Base-by-base conservation (phyloP, 768 basidiomycete genomes). In the Leucocoprinus sp. region DNA sequence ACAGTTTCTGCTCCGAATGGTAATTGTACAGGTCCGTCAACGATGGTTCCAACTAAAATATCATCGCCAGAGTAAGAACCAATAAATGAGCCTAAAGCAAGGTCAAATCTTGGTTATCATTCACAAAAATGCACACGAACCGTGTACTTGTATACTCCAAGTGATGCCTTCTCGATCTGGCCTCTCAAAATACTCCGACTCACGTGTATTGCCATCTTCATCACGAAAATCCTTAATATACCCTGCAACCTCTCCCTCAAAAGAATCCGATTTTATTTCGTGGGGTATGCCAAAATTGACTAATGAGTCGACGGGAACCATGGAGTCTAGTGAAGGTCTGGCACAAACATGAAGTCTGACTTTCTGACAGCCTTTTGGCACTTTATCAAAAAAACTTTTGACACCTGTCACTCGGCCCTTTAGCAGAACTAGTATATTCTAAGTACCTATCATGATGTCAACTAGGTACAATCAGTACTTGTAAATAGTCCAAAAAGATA, bases 141-240 rank as follows among this genome's bases (percentile, higher is more conserved):
- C 92, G 75, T 81, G 83, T 22, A 91, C 80, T 54, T 92, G 89
- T 34, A 96, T 88, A 59, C 87, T 91, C 89, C 92, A 96, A 14
- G 91, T 93, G 37, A 87, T 72, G 5, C 80, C 81, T 46, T 74
- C 74, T 47, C 85, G 72, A 46, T 87, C 82, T 15, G 71, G 68
- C 38, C 77, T 66, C 12, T 70, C 68, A 55, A 95, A 95, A 61
- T 95, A 95, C 34, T 81, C 79, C 33, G 74, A 76, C 14, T 76
- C 67, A 34, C 71, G 63, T 1, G 67, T 65, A 5, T 54, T 57
- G 3, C 75, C 76, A 4, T 68, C 58, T 14, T 74, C 69, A 48
- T 80, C 77, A 15, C 70, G 67, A 55, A 88, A 80, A 11, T 78
- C 84, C 57, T 92, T 89, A 60, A 96, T 82, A 54, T 83, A 75